phyloP scores from a whole-genome alignment of 305 asterid species.

The Fraxinus floribunda region DNA sequence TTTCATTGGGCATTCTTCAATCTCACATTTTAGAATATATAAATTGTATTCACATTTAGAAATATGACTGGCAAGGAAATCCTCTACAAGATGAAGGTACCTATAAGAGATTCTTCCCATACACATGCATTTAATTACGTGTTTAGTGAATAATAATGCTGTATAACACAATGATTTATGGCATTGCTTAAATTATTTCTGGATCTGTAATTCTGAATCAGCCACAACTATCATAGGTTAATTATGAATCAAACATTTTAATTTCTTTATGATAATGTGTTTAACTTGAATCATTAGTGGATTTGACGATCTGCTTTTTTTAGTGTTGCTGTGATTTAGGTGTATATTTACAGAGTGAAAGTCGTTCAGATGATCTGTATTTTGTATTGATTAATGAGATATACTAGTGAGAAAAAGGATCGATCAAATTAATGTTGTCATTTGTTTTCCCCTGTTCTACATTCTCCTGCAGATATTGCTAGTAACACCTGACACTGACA shows the following conservation, averaged over 20 bases:
- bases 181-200: neutral
- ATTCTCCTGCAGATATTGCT: neutral
- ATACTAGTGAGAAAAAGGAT: neutral
- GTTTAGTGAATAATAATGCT: neutral
- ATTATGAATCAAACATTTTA: neutral
- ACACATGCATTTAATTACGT: neutral
- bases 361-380: neutral
- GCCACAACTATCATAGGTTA: neutral
- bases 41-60: neutral
- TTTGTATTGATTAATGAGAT: neutral
- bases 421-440: neutral
- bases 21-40: neutral
- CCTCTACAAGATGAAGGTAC: constrained; percentile 64
- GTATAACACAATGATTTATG: neutral
- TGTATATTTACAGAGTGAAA: neutral
- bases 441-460: neutral
- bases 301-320: neutral
- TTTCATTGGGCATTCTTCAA: neutral
- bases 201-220: neutral
- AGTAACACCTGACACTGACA: neutral
- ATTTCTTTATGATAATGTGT: neutral
- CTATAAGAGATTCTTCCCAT: neutral
- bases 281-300: neutral
- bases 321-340: neutral
- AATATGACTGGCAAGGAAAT: constrained; percentile 55